These are phyloP conservation scores for Pseudogymnoascus sp. DNA, from an alignment of 2,329 filamentous ascomycete species.

Conservation along the genomic window DNA sequence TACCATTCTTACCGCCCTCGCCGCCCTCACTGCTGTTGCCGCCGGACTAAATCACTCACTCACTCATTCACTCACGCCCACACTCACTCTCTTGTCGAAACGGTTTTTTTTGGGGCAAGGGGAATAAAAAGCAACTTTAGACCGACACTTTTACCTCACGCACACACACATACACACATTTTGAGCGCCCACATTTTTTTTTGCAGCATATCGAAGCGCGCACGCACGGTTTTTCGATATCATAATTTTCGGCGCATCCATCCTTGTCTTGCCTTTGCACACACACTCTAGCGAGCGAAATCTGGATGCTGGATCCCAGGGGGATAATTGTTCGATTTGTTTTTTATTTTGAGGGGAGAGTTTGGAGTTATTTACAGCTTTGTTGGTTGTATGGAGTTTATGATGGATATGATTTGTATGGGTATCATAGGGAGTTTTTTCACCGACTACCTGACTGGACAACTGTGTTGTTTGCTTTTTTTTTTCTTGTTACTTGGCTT, in stretches of 20 bases:
- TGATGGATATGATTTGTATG: conserved; percentile 3
- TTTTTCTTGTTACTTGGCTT: neutral
- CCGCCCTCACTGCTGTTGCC: neutral
- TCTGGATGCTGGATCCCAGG: neutral
- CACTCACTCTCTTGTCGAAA: neutral
- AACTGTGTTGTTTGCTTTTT: neutral
- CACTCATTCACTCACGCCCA: neutral
- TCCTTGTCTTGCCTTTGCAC: neutral
- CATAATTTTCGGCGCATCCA: neutral
- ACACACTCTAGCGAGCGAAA: neutral
- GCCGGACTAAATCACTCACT: neutral
- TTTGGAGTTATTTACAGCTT: neutral
- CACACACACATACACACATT: neutral
- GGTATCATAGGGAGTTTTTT: neutral
- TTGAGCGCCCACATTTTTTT: conserved; percentile 1
- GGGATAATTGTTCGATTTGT: neutral
- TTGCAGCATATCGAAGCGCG: neutral
- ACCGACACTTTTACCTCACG: neutral
- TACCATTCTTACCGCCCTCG: neutral
- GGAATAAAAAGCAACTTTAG: conserved; percentile 1
- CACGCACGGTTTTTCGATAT: neutral
- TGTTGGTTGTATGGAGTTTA: neutral
- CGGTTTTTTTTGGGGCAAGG: neutral
- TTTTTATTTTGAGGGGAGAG: neutral
- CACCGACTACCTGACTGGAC: neutral